Evolutionary conservation across 768 basidiomycete species (phyloP).

Genomic region (Tremella fuciformis): DNA sequence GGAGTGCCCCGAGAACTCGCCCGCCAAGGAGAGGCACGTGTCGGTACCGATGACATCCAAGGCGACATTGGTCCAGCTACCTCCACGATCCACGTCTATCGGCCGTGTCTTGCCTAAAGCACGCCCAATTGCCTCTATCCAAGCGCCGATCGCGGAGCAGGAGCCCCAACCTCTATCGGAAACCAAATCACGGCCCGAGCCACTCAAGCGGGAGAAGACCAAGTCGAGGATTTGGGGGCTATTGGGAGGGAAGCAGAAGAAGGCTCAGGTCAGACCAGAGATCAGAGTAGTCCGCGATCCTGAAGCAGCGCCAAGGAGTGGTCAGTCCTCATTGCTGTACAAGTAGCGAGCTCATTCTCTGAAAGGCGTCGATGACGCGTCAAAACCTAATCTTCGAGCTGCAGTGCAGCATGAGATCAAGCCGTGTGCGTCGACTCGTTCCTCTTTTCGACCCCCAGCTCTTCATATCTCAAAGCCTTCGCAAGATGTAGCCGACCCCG

Average conservation of each 20-base stretch:
- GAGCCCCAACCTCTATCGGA: not conserved
- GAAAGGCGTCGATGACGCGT: not conserved
- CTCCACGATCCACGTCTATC: slow-evolving; percentile 34
- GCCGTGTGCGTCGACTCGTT: too few relatives aligned
- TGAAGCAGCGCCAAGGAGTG: not conserved
- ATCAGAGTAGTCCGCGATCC: not conserved
- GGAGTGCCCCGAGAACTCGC: not conserved
- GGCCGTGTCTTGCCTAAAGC: slow-evolving; percentile 8
- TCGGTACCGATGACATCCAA: slow-evolving; percentile 10
- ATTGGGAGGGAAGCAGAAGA: slow-evolving; percentile 26
- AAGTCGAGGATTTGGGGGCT: slow-evolving; percentile 42
- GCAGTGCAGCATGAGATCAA: too few relatives aligned
- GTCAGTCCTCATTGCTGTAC: not conserved
- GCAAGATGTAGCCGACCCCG: slow-evolving; percentile 1
- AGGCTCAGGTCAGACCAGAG: slow-evolving; percentile 14
- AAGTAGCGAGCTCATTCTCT: not conserved
- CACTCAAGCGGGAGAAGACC: slow-evolving; percentile 38
- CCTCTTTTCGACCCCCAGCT: not conserved
- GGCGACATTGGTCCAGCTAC: slow-evolving; percentile 20
- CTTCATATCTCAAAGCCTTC: slow-evolving; percentile 15
- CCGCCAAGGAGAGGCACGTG: slow-evolving; percentile 2
- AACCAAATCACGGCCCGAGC: slow-evolving; percentile 10
- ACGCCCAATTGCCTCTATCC: not conserved
- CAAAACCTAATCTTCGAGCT: too few relatives aligned
- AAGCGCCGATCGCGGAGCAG: not conserved